These are phyloP conservation scores for Apophysomyces variabilis DNA, from an alignment of 371 early-diverging fungal species.

Conservation along the genomic window DNA sequence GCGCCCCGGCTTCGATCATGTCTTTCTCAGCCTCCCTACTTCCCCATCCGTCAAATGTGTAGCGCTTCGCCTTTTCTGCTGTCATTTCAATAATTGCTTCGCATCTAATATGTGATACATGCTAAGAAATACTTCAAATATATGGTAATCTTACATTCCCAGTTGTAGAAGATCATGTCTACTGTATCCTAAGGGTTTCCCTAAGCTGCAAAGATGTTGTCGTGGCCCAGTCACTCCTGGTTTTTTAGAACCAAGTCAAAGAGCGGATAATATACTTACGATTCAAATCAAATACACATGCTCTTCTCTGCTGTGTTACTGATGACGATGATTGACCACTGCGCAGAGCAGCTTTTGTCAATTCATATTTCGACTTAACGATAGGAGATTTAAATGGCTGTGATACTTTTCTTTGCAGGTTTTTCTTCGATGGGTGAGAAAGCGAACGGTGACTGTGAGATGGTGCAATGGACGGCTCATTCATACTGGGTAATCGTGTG, in stretches of 20 bases:
- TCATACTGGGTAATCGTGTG: neutral
- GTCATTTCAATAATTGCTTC: conserved; percentile 40
- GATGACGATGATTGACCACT: conserved; percentile 5
- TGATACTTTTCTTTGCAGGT: neutral
- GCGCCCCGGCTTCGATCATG: conserved; percentile 48
- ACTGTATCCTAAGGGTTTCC: conserved; percentile 23
- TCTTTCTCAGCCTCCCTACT: conserved; percentile 40
- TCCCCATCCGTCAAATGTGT: conserved; percentile 53
- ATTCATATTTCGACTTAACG: conserved; percentile 30
- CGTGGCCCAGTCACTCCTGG: neutral
- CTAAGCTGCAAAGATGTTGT: conserved; percentile 19
- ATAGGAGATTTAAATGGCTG: conserved; percentile 48
- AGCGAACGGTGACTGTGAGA: neutral
- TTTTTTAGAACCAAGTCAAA: too few species aligned
- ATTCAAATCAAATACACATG: conserved; percentile 35
- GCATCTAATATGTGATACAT: conserved; percentile 22
- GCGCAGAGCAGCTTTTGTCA: conserved; percentile 36
- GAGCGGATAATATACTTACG: conserved; percentile 19
- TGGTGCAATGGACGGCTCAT: neutral
- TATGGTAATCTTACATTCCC: conserved; percentile 23
- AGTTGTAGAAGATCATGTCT: conserved; percentile 20
- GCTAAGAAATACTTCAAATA: neutral
- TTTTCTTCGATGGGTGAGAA: conserved; percentile 4
- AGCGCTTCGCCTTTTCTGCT: conserved; percentile 26
- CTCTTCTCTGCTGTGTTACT: conserved; percentile 2